These are phyloP conservation scores for Solanum pimpinellifolium DNA, from an alignment of 257 asterid species.

Conservation along the genomic window DNA sequence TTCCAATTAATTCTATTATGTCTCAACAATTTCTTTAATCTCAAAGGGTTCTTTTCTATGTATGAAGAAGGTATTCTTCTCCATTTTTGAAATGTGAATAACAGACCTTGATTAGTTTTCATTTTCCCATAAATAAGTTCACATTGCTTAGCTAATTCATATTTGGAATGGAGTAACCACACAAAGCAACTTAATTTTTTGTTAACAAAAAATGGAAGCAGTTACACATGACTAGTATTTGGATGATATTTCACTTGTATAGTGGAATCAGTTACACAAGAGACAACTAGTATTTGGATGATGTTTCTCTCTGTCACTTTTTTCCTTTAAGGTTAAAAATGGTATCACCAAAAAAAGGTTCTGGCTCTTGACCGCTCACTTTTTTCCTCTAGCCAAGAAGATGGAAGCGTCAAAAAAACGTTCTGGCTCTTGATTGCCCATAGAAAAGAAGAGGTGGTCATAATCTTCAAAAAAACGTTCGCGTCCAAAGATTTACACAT, in stretches of 20 bases:
- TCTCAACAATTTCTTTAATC: background rate
- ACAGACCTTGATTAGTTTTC: background rate
- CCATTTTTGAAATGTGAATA: too few species aligned
- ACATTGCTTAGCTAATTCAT: background rate
- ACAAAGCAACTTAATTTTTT: background rate
- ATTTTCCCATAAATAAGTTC: background rate
- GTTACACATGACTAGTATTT: background rate
- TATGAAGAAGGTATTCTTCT: background rate
- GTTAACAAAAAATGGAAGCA: background rate
- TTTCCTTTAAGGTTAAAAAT: background rate
- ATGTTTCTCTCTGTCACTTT: too few species aligned
- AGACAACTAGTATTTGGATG: background rate
- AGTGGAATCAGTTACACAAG: background rate
- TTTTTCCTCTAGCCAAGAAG: background rate
- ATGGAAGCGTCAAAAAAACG: background rate
- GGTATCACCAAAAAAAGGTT: background rate
- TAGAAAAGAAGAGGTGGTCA: background rate
- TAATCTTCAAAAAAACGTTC: background rate
- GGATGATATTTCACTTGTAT: background rate
- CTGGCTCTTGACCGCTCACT: background rate
- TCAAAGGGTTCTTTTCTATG: too few species aligned
- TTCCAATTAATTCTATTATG: too few species aligned
- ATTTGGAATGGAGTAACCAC: background rate
- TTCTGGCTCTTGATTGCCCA: background rate
- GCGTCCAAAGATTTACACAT: background rate